phyloP scores from a whole-genome alignment of 2,329 filamentous ascomycete genomes.

The Cryphonectria parasitica region DNA sequence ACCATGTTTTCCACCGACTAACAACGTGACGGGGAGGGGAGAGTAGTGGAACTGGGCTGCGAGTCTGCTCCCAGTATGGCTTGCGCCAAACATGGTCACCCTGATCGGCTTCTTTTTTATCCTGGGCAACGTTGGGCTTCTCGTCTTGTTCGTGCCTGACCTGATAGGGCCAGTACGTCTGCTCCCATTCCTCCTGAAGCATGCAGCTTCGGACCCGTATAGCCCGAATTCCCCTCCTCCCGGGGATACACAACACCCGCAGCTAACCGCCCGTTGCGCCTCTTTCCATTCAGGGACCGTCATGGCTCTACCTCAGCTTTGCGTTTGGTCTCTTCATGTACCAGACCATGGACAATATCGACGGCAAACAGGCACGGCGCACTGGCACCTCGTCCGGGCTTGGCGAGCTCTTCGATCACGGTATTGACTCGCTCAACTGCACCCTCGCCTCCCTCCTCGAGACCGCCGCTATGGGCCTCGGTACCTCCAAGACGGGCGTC shows the following conservation, averaged over 20 bases:
- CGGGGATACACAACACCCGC: conserved; percentile 27
- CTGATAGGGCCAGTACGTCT: conserved; percentile 79
- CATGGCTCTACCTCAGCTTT: conserved; percentile 96
- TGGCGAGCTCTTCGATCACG: conserved; percentile 97
- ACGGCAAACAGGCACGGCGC: conserved; percentile 94
- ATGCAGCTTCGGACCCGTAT: conserved; percentile 11
- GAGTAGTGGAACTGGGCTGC: conserved; percentile 94
- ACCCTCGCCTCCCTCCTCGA: conserved; percentile 89
- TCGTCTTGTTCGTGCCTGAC: conserved; percentile 85
- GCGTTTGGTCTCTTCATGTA: conserved; percentile 97
- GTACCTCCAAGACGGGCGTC: conserved; percentile 79
- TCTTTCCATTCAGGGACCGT: conserved; percentile 63
- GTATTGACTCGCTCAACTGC: conserved; percentile 97
- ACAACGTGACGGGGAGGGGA: conserved; percentile 32
- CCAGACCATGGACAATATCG: conserved; percentile 98
- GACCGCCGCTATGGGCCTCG: conserved; percentile 90
- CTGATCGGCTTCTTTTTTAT: conserved; percentile 95
- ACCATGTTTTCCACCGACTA: conserved; percentile 19
- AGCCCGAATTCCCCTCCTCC: not conserved
- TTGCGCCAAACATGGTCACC: conserved; percentile 97
- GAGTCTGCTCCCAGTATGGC: conserved; percentile 88
- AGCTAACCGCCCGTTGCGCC: conserved; percentile 21
- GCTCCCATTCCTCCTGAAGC: conserved; percentile 10
- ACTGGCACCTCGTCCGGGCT: conserved; percentile 94
- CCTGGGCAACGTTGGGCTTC: conserved; percentile 73